Base-by-base conservation (phyloP, 805 yeast species). In the Ogataea methylovora region DNA sequence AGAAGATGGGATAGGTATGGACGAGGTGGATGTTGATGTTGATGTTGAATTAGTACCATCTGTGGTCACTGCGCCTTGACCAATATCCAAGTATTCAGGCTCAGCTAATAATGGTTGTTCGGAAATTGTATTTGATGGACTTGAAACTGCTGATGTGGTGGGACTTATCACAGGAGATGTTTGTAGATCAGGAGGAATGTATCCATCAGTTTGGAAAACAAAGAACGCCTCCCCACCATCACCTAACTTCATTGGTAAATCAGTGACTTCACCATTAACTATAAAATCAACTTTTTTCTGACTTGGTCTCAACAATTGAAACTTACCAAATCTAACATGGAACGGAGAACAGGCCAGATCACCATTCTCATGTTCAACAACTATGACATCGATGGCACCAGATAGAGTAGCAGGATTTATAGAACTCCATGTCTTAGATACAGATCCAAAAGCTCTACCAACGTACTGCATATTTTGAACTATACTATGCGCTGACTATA, bases 221-320 rank as follows among this genome's bases (percentile, higher is more conserved):
- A 92, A 92, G 54, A 87, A 87, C 0, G 97, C 98, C 58, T 92
- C 98, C 11, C 98, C 98, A 7, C 94, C 95, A 40, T 92, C 98
- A 12, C 96, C 95, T 29, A 92, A 64, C 56, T 92, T 92, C 97
- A 92, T 92, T 8, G 95, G 96, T 31, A 90, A 63, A 45, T 84
- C 79, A 0, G 94, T 82, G 30, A 76, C 68, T 39, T 71, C 71
- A 24, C 82, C 97, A 59, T 92, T 92, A 26, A 92, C 94, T 27
- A 76, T 71, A 43, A 92, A 79, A 37, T 83, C 94, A 35, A 90
- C 94, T 54, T 85, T 88, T 65, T 90, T 92, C 57, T 92, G 96
- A 14, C 94, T 84, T 11, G 98, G 98, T 51, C 94, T 76, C 39
- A 92, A 65, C 43, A 92, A 69, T 48, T 88, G 94, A 58, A 92